These are phyloP conservation scores for Tetracladium marchalianum DNA, from an alignment of 495 filamentous ascomycete genomes.

Conservation along the genomic window DNA sequence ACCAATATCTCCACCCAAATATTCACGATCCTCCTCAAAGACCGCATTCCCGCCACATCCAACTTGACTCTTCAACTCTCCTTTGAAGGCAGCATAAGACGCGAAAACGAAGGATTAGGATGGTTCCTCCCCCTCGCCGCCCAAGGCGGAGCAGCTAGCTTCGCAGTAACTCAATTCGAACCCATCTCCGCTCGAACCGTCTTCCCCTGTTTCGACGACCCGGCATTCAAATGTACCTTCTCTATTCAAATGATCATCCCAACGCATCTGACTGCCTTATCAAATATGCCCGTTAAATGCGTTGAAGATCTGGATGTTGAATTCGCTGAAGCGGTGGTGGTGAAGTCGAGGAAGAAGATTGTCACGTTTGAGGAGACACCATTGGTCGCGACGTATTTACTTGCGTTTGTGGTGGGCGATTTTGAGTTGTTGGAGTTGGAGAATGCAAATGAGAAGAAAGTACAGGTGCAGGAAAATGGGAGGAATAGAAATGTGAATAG, in stretches of 20 bases:
- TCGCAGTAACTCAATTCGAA: constrained; percentile 52
- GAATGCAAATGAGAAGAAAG: constrained; percentile 44
- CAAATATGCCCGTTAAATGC: constrained; percentile 57
- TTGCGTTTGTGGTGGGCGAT: constrained; percentile 60
- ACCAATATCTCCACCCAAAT: constrained; percentile 50
- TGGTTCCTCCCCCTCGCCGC: constrained; percentile 46
- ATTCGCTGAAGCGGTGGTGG: background rate
- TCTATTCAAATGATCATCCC: constrained; percentile 55
- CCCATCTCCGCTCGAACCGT: constrained; percentile 55
- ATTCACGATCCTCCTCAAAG: constrained; percentile 50
- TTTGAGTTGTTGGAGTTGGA: constrained; percentile 50
- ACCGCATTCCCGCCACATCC: constrained; percentile 43
- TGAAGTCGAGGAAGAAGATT: constrained; percentile 42
- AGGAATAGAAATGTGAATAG: constrained; percentile 55
- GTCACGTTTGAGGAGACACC: constrained; percentile 60
- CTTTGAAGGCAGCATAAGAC: constrained; percentile 45
- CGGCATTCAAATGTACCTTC: constrained; percentile 58
- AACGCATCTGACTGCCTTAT: constrained; percentile 51
- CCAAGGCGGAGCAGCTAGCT: constrained; percentile 48
- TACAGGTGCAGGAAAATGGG: constrained; percentile 57
- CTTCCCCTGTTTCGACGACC: constrained; percentile 65
- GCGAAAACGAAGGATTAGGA: constrained; percentile 65
- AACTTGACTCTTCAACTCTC: constrained; percentile 51
- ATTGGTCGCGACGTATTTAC: constrained; percentile 58
- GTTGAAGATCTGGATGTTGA: constrained; percentile 38